Percentiles rank a stretch among this genome's conserved stretches.
phyloP scores from a whole-genome alignment of 306 rosid genomes.

The Prunus kanzakura region DNA sequence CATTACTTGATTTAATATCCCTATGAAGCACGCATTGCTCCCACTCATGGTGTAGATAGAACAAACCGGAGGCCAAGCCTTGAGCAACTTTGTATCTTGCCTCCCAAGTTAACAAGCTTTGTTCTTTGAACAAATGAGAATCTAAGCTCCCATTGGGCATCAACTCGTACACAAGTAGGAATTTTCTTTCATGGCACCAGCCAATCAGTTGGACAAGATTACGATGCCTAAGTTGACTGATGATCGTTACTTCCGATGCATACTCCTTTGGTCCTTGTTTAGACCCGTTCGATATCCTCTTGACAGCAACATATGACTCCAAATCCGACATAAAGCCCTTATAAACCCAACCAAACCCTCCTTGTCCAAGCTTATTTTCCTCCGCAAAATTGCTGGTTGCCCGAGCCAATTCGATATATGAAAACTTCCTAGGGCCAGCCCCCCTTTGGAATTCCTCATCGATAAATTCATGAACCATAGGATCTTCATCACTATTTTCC shows the following conservation, averaged over 20 bases:
- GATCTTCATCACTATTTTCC: background rate
- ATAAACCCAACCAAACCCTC: no score
- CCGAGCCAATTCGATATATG: background rate
- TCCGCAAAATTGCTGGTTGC: background rate
- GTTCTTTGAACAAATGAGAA: background rate
- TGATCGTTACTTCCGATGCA: background rate
- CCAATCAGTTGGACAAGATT: background rate
- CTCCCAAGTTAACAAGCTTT: slow-evolving; percentile 10
- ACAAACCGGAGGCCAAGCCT: slow-evolving; percentile 20
- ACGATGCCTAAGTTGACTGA: slow-evolving; percentile 1
- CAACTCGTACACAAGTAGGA: slow-evolving; percentile 29
- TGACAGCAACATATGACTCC: background rate
- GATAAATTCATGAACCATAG: slow-evolving; percentile 9
- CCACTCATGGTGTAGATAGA: slow-evolving; percentile 9
- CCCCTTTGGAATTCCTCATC: slow-evolving; percentile 26
- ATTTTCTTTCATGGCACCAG: slow-evolving; percentile 10
- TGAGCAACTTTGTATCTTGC: background rate
- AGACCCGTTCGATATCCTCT: background rate
- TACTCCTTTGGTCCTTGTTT: slow-evolving; percentile 6
- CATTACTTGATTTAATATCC: slow-evolving; percentile 40
- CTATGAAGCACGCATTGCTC: slow-evolving; percentile 29
- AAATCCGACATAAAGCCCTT: slow-evolving; percentile 23
- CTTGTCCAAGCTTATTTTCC: background rate
- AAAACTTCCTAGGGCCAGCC: slow-evolving; percentile 20
- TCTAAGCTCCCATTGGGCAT: slow-evolving; percentile 32